Evolutionary conservation across 208 protist species (phyloP).

Genomic region (Leishmania lainsoni): DNA sequence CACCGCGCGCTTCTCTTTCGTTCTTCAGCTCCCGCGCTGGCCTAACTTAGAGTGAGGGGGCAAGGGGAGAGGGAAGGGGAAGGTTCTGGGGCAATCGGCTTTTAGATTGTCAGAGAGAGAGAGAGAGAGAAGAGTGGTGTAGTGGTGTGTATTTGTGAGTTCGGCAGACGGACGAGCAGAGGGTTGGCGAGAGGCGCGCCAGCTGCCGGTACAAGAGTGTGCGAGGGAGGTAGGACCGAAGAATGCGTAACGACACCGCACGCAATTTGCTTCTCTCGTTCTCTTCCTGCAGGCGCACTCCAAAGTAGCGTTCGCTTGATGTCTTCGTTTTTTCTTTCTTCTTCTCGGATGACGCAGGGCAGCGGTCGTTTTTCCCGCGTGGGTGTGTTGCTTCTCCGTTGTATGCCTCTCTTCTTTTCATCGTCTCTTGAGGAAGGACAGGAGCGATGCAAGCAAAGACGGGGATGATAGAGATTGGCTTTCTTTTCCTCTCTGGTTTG

Average conservation of each 20-base stretch:
- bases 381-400: not conserved
- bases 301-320: not conserved
- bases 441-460: not conserved
- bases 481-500: not conserved
- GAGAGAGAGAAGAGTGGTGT: not conserved
- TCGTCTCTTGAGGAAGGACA: not conserved
- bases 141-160: not conserved
- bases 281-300: not conserved
- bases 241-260: not conserved
- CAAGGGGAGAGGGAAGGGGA: too few relatives aligned
- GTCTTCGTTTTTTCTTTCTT: not conserved
- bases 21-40: too few relatives aligned
- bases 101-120: not conserved
- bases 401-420: conserved; percentile 1
- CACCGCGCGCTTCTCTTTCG: not conserved
- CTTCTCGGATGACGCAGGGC: not conserved
- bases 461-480: too few relatives aligned
- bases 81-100: not conserved
- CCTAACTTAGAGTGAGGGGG: too few relatives aligned
- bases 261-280: not conserved
- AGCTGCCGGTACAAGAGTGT: not conserved
- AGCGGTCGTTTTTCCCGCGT: not conserved
- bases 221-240: not conserved
- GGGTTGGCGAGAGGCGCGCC: not conserved
- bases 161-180: not conserved